Percentiles rank a stretch among this genome's conserved stretches.
phyloP scores from a whole-genome alignment of 345 rosid species.

The Acer yangbiense region DNA sequence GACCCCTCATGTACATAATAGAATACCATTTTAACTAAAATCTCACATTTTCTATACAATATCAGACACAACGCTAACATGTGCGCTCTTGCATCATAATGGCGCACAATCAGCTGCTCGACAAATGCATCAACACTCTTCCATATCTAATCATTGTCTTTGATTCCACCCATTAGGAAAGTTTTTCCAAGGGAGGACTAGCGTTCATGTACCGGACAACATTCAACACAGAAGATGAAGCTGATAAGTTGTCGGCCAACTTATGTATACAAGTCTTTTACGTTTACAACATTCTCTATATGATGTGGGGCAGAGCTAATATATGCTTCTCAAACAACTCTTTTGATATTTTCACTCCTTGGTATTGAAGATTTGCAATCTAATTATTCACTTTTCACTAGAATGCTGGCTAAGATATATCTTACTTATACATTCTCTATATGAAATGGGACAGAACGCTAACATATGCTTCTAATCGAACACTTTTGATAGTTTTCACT shows the following conservation, averaged over 20 bases:
- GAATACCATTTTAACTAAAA: not conserved
- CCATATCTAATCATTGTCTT: not conserved
- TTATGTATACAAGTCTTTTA: not conserved
- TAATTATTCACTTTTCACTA: not conserved
- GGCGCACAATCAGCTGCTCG: not conserved
- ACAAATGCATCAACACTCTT: not conserved
- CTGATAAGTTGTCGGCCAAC: not conserved
- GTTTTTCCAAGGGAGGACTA: not conserved
- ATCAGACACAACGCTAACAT: not conserved
- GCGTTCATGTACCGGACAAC: not conserved
- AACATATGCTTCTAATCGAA: not conserved
- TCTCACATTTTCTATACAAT: not conserved
- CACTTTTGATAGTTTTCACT: not conserved
- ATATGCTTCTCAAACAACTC: not conserved
- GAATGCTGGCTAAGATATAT: conserved; percentile 1
- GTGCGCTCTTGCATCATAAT: not conserved
- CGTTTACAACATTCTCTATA: not conserved
- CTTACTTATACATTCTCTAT: not conserved
- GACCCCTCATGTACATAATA: not conserved
- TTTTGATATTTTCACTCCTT: not conserved
- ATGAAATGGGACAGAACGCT: not conserved
- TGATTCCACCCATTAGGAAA: not conserved
- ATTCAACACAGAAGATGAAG: not conserved
- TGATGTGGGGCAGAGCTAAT: not conserved
- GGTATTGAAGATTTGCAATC: not conserved